phyloP scores from a whole-genome alignment of 1,284 basidiomycete species.

The Earliella scabrosa region DNA sequence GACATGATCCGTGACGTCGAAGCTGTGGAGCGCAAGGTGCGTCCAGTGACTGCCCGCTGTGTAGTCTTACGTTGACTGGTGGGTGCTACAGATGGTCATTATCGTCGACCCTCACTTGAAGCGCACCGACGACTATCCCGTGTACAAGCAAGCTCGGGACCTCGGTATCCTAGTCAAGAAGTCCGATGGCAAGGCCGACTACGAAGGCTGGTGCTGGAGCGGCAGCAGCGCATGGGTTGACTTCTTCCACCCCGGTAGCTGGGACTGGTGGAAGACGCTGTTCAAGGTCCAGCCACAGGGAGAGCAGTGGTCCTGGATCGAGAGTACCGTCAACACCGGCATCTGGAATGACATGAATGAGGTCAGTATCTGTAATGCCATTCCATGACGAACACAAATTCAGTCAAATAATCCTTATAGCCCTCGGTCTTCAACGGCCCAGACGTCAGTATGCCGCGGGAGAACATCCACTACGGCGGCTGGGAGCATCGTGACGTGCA shows the following conservation, averaged over 20 bases:
- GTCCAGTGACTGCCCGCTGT: no score
- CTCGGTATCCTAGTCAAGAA: slow-evolving; percentile 84
- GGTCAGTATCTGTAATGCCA: slow-evolving; percentile 40
- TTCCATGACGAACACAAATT: neutral
- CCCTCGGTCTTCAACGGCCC: slow-evolving; percentile 98
- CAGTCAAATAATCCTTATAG: slow-evolving; percentile 42
- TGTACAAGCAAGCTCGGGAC: slow-evolving; percentile 86
- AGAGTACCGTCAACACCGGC: slow-evolving; percentile 81
- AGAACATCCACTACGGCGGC: slow-evolving; percentile 88
- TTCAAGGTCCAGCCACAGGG: slow-evolving; percentile 67
- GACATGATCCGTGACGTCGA: slow-evolving; percentile 93
- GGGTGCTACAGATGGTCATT: slow-evolving; percentile 92
- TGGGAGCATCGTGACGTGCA: slow-evolving; percentile 99
- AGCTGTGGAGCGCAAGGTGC: slow-evolving; percentile 83
- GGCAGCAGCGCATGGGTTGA: slow-evolving; percentile 97
- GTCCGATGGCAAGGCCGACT: slow-evolving; percentile 79
- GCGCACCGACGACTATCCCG: slow-evolving; percentile 79
- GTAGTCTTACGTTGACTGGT: neutral
- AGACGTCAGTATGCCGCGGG: slow-evolving; percentile 97
- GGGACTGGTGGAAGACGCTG: slow-evolving; percentile 90
- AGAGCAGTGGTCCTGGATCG: slow-evolving; percentile 69
- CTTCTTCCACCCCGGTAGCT: slow-evolving; percentile 91
- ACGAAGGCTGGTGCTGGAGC: slow-evolving; percentile 99
- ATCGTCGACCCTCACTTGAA: slow-evolving; percentile 98
- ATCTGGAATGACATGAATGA: slow-evolving; percentile 99